These are phyloP conservation scores for Mycotypha africana DNA, from an alignment of 371 early-diverging fungal species.

Conservation along the genomic window DNA sequence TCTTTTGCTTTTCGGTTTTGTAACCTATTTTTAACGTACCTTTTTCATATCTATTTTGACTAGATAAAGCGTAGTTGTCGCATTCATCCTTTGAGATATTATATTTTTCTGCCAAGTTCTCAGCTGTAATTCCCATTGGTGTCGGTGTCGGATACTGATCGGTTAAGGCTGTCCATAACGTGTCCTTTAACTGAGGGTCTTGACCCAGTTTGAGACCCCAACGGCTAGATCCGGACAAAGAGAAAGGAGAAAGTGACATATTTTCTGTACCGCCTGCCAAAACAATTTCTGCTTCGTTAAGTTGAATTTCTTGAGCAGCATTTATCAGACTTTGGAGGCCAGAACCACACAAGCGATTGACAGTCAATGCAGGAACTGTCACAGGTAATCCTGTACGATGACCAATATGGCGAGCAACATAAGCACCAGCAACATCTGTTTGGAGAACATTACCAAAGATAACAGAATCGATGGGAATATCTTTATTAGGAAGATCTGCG, in stretches of 20 bases:
- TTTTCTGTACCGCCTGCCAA: constrained; percentile 92
- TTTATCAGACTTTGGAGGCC: constrained; percentile 94
- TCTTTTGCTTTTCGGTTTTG: neutral
- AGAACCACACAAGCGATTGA: constrained; percentile 95
- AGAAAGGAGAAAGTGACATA: constrained; percentile 91
- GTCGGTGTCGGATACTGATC: constrained; percentile 82
- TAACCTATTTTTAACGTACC: constrained; percentile 31
- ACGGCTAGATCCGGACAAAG: constrained; percentile 66
- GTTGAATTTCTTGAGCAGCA: constrained; percentile 85
- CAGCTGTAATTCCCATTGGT: constrained; percentile 97
- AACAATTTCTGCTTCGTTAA: constrained; percentile 82
- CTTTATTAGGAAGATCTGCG: constrained; percentile 58
- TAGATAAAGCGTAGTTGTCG: constrained; percentile 79
- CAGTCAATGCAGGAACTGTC: constrained; percentile 79
- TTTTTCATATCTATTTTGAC: constrained; percentile 82
- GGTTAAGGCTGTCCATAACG: constrained; percentile 78
- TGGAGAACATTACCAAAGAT: constrained; percentile 95
- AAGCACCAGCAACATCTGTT: constrained; percentile 78
- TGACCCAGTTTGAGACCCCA: constrained; percentile 85
- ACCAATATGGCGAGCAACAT: constrained; percentile 92
- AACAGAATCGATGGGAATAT: constrained; percentile 78
- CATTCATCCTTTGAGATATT: constrained; percentile 77
- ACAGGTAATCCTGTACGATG: constrained; percentile 82
- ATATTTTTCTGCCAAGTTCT: constrained; percentile 88
- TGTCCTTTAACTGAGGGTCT: constrained; percentile 84